phyloP scores from a whole-genome alignment of 2,329 filamentous ascomycete species.

The Conoideocrella luteorostrata region DNA sequence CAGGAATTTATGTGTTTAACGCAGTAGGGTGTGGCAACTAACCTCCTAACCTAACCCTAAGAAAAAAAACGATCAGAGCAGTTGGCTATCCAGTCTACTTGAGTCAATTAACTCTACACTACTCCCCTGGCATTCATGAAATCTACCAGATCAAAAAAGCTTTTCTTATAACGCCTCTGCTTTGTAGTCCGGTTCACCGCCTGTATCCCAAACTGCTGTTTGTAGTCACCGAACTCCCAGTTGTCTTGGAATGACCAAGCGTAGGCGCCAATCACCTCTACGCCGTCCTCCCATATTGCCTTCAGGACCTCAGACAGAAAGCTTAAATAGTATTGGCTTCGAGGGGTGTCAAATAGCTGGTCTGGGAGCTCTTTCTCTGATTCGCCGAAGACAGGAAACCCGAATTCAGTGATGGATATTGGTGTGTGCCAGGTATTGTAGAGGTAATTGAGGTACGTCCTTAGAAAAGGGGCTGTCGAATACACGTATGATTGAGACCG shows the following conservation, averaged over 20 bases:
- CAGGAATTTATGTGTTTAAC: too few relatives aligned
- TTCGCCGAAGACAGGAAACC: slow-evolving; percentile 48
- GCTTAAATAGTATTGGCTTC: slow-evolving; percentile 47
- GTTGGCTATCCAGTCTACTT: too few relatives aligned
- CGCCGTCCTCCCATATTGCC: slow-evolving; percentile 49
- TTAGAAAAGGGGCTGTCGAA: slow-evolving; percentile 51
- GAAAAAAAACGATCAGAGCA: too few relatives aligned
- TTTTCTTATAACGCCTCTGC: slow-evolving; percentile 47
- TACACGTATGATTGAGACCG: slow-evolving; percentile 50
- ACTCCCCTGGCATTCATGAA: slow-evolving; percentile 31
- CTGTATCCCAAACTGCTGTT: slow-evolving; percentile 48
- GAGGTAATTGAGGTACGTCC: slow-evolving; percentile 48
- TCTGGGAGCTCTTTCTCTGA: slow-evolving; percentile 35
- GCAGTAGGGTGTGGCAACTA: too few relatives aligned
- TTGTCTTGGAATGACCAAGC: slow-evolving; percentile 49
- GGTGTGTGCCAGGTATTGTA: slow-evolving; percentile 51
- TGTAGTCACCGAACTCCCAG: slow-evolving; percentile 45
- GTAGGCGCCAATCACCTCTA: slow-evolving; percentile 46
- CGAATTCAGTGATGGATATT: slow-evolving; percentile 48
- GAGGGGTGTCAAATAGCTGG: slow-evolving; percentile 46
- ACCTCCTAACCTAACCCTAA: too few relatives aligned
- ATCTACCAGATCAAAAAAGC: slow-evolving; percentile 51
- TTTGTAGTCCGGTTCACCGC: slow-evolving; percentile 47
- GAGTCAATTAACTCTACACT: too few relatives aligned
- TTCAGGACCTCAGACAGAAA: slow-evolving; percentile 50